Evolutionary conservation across 2,329 filamentous ascomycete species (phyloP).

Genomic region (Verticillium zaregamsianum): DNA sequence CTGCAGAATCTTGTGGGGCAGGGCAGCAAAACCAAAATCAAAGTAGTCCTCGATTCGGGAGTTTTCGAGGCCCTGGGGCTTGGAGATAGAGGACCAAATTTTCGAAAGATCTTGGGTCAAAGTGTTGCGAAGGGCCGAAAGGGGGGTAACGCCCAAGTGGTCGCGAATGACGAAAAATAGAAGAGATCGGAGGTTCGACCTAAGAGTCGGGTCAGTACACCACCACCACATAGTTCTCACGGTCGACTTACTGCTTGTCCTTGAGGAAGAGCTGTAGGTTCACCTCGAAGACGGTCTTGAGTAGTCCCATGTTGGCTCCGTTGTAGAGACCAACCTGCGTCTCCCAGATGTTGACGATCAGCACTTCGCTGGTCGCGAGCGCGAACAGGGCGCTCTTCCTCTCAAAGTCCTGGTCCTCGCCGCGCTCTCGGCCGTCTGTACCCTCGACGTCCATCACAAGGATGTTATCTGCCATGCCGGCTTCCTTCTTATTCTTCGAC

Average conservation of each 20-base stretch:
- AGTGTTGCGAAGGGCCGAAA: conserved; percentile 85
- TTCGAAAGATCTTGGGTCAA: conserved; percentile 85
- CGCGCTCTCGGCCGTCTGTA: conserved; percentile 91
- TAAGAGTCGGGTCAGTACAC: conserved; percentile 28
- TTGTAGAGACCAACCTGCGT: conserved; percentile 98
- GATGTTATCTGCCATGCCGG: conserved; percentile 89
- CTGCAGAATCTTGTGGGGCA: conserved; percentile 95
- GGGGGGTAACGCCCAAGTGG: conserved; percentile 86
- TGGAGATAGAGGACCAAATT: conserved; percentile 90
- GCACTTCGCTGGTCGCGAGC: conserved; percentile 92
- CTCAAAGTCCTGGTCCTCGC: conserved; percentile 98
- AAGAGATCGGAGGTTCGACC: conserved; percentile 81
- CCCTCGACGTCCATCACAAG: conserved; percentile 99
- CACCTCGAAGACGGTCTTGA: conserved; percentile 99
- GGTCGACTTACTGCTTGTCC: conserved; percentile 71
- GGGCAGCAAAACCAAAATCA: conserved; percentile 92
- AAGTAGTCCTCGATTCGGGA: conserved; percentile 96
- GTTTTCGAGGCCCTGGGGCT: conserved; percentile 81
- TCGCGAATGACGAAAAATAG: conserved; percentile 99
- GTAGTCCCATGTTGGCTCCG: conserved; percentile 95
- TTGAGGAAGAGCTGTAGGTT: conserved; percentile 96
- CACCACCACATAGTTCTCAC: neutral
- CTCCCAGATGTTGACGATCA: conserved; percentile 99
- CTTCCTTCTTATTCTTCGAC: conserved; percentile 83
- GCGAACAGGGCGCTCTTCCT: conserved; percentile 97